A percentile compares a stretch with the other conserved stretches of the same genome.
Evolutionary conservation across 192 early-diverging fungal genomes (phyloP).

Genomic region (Coemansia sp.): DNA sequence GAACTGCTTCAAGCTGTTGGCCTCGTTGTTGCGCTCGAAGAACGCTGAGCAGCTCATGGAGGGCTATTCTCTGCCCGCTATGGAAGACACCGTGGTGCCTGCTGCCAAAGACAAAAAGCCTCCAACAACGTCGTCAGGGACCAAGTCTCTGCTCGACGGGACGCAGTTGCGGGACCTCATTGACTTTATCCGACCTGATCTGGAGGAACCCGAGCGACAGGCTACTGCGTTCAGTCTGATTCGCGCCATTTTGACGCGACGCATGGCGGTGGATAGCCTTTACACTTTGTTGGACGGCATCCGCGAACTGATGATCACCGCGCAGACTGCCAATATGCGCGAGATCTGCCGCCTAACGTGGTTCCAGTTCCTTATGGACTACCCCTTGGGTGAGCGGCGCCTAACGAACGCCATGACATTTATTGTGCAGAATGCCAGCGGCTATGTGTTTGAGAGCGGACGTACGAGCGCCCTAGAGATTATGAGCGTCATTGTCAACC

Average conservation of each 20-base stretch:
- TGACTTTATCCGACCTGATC: constrained; percentile 80
- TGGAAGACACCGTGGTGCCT: background rate
- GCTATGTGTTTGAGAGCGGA: constrained; percentile 91
- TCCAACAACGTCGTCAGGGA: constrained; percentile 2
- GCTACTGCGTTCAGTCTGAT: constrained; percentile 85
- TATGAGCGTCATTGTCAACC: constrained; percentile 75
- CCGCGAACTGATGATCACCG: constrained; percentile 83
- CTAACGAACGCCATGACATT: constrained; percentile 86
- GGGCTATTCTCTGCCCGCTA: constrained; percentile 27
- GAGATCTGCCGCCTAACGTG: constrained; percentile 82
- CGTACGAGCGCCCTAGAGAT: constrained; percentile 90
- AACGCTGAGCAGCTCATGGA: constrained; percentile 68
- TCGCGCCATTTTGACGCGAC: constrained; percentile 82
- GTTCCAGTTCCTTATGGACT: constrained; percentile 93
- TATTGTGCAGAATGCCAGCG: constrained; percentile 83
- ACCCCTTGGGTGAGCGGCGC: constrained; percentile 86
- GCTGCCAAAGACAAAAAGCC: constrained; percentile 8
- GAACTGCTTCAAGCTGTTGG: constrained; percentile 80
- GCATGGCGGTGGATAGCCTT: constrained; percentile 85
- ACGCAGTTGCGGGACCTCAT: constrained; percentile 80
- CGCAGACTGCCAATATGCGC: constrained; percentile 75
- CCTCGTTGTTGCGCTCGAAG: constrained; percentile 78
- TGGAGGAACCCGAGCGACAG: constrained; percentile 89
- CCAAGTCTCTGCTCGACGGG: constrained; percentile 36
- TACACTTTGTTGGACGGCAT: constrained; percentile 94